Conservation (phyloP, 2,329 filamentous ascomycete species). For the Claviceps pazoutovae region DNA sequence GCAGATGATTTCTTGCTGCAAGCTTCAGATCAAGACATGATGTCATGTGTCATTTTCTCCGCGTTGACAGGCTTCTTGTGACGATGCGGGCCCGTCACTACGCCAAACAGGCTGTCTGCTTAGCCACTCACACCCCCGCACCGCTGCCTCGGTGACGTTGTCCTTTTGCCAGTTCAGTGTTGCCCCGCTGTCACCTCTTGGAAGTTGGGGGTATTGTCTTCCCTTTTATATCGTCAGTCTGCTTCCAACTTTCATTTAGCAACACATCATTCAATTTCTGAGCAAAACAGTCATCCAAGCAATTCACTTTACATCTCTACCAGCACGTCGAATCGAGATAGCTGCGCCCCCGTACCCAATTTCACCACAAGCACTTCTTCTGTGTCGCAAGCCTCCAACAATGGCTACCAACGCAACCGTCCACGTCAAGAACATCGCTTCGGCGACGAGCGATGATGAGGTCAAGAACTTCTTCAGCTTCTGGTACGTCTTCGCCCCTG, state of each 20-base stretch:
- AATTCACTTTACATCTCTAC: too few relatives aligned
- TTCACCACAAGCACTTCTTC: background rate
- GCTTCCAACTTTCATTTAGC: too few relatives aligned
- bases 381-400: slow-evolving; percentile 2
- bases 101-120: background rate
- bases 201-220: too few relatives aligned
- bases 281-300: too few relatives aligned
- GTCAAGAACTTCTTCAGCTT: slow-evolving; percentile 97
- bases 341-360: too few relatives aligned
- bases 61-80: background rate
- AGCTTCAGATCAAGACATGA: too few relatives aligned
- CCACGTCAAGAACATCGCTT: slow-evolving; percentile 78
- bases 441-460: slow-evolving; percentile 74
- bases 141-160: background rate
- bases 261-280: too few relatives aligned
- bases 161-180: background rate
- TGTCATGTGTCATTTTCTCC: too few relatives aligned
- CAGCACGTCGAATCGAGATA: background rate
- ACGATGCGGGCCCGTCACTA: background rate
- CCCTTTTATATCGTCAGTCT: too few relatives aligned
- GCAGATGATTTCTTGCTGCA: background rate
- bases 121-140: background rate
- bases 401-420: slow-evolving; percentile 29
- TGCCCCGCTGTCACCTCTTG: background rate
- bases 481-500: slow-evolving; percentile 40